Evolutionary conservation across 306 rosid species (phyloP), one percentile per base, ranked within the genome.

Genomic region (Astragalus membranaceus): DNA sequence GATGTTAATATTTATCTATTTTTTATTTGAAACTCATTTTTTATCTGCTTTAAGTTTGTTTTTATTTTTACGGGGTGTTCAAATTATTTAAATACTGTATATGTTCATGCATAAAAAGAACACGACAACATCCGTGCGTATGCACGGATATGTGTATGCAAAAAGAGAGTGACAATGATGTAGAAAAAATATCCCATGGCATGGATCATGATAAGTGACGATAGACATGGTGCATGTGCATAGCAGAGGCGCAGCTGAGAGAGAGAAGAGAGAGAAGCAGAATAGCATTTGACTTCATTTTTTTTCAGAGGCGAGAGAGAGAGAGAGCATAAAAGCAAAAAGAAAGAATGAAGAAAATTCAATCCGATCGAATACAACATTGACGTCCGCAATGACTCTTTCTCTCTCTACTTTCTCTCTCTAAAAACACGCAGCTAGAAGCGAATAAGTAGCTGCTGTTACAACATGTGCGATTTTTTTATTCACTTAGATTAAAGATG

Each of bases 331-430:
- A 55, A 87, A 16, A 32, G 67, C 58, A 39, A 71, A 70, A 71
- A 63, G 75, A 83, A 33, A 48, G 92, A 89, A 86, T 75, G 80
- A 80, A 78, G 82, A 75, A 83, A 90, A 90, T 87, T 90, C 83
- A 93, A 93, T 88, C 87, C 59, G 76, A 88, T 93, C 84, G 67
- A 93, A 93, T 93, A 88, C 81, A 79, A 73, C 64, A 80, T 93
- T 93, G 97, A 93, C 97, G 97, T 93, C 97, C 98, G 90, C 93
- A 80, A 84, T 86, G 83, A 78, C 83, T 70, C 79, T 42, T 44
- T 50, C 64, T 67, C 78, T 42, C 77, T 48, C 36, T 30, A 23
- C 79, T 69, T 54, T 75, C 80, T 14, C 74, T 69, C 81, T 79
- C 75, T 60, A n/a, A 86, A 58, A 82, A 47, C 78, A 43, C 67